Percentiles rank a stretch among this genome's conserved stretches.
These are phyloP conservation scores for Emericellopsis atlantica DNA, from an alignment of 2,329 filamentous ascomycete species.

Conservation along the genomic window DNA sequence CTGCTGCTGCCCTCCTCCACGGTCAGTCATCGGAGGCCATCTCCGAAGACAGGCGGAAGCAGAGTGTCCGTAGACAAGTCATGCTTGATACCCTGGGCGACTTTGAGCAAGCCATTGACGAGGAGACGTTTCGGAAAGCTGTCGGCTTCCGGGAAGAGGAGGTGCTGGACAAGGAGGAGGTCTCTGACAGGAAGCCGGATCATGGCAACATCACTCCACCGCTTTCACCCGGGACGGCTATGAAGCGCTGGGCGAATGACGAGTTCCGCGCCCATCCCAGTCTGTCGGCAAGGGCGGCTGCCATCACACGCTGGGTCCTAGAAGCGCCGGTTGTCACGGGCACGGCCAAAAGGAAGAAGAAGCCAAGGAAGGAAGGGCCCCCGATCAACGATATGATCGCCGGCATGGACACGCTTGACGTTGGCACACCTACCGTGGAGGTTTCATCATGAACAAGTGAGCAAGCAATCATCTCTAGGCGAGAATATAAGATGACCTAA, in stretches of 20 bases:
- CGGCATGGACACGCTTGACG: neutral
- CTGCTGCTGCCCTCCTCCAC: slow-evolving; percentile 20
- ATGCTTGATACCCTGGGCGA: slow-evolving; percentile 56
- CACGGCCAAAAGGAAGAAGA: slow-evolving; percentile 24
- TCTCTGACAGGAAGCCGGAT: slow-evolving; percentile 22
- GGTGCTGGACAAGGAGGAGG: slow-evolving; percentile 28
- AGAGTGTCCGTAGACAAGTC: slow-evolving; percentile 49
- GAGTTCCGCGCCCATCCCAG: slow-evolving; percentile 58
- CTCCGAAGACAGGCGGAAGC: slow-evolving; percentile 38
- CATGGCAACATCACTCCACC: slow-evolving; percentile 5
- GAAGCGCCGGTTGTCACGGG: slow-evolving; percentile 35
- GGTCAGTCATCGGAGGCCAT: slow-evolving; percentile 15
- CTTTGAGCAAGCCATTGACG: slow-evolving; percentile 50
- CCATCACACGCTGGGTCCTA: slow-evolving; percentile 57
- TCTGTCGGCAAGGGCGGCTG: slow-evolving; percentile 54
- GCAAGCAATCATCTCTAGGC: too few species aligned
- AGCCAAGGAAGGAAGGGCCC: slow-evolving; percentile 10
- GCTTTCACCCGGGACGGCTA: neutral
- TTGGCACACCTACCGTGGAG: neutral
- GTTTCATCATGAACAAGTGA: too few species aligned
- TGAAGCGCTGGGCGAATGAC: slow-evolving; percentile 44
- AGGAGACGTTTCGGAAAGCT: slow-evolving; percentile 50
- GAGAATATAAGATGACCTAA: too few species aligned
- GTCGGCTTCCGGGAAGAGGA: slow-evolving; percentile 44
- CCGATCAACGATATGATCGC: neutral